Evolutionary conservation across 768 basidiomycete species (phyloP).

Genomic region (Kondoa malvinella): DNA sequence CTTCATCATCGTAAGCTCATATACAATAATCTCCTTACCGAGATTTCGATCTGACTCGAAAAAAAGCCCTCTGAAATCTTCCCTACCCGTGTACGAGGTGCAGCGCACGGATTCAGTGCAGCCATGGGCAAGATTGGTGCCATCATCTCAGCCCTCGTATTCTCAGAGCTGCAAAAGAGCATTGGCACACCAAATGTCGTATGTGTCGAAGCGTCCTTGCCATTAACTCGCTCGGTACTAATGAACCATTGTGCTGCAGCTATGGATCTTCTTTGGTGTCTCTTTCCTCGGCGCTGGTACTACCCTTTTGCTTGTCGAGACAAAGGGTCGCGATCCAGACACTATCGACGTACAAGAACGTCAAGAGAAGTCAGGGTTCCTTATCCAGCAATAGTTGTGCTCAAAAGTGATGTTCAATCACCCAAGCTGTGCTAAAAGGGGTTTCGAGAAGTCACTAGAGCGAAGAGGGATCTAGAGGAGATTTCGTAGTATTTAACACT

Average conservation of each 20-base stretch:
- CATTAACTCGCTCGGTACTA: not conserved
- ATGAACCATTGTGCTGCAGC: not conserved
- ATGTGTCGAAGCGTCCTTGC: constrained; percentile 4
- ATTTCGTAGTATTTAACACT: not conserved
- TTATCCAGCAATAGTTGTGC: too few species aligned
- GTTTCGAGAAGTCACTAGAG: too few species aligned
- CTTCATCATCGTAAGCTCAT: constrained; percentile 36
- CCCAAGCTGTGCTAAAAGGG: too few species aligned
- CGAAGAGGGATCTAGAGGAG: not conserved
- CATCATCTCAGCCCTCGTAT: constrained; percentile 9
- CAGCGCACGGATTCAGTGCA: constrained; percentile 58
- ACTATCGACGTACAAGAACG: constrained; percentile 15
- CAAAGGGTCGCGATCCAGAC: constrained; percentile 15
- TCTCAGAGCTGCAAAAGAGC: constrained; percentile 8
- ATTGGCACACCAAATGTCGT: constrained; percentile 18
- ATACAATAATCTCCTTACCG: not conserved
- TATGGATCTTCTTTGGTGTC: constrained; percentile 15
- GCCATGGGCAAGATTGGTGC: constrained; percentile 59
- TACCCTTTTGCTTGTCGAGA: constrained; percentile 17
- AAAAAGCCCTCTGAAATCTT: constrained; percentile 66
- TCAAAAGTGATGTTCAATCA: too few species aligned
- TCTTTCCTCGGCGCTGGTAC: constrained; percentile 14
- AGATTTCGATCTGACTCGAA: too few species aligned
- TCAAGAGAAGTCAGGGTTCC: constrained; percentile 11
- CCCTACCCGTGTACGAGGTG: constrained; percentile 56